Evolutionary conservation across 371 early-diverging fungal genomes (phyloP).

Genomic region (Syncephalis fuscata): DNA sequence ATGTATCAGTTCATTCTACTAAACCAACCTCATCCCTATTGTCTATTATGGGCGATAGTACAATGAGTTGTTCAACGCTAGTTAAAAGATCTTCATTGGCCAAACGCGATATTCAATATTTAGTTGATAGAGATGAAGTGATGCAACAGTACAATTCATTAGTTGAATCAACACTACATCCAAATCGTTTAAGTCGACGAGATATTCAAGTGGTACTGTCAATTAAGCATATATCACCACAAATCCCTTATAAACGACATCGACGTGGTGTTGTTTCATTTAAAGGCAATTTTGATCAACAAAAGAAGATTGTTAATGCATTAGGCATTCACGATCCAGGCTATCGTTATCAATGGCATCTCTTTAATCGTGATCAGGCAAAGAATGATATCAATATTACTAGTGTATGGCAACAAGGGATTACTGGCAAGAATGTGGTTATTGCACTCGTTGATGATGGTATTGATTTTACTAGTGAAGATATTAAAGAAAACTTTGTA

Average conservation of each 20-base stretch:
- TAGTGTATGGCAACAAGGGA: slow-evolving; percentile 76
- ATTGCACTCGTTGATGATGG: slow-evolving; percentile 94
- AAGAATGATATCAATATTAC: slow-evolving; percentile 88
- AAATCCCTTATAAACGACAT: background rate
- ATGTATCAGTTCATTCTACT: background rate
- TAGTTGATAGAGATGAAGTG: too few relatives aligned
- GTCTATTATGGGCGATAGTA: too few relatives aligned
- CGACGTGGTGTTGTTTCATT: background rate
- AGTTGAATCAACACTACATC: too few relatives aligned
- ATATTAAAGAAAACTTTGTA: slow-evolving; percentile 80
- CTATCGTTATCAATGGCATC: slow-evolving; percentile 54
- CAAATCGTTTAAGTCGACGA: too few relatives aligned
- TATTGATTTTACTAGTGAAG: slow-evolving; percentile 65
- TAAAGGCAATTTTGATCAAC: background rate
- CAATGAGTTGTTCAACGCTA: too few relatives aligned
- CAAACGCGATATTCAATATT: too few relatives aligned
- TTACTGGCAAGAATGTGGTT: slow-evolving; percentile 70
- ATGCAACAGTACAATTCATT: too few relatives aligned
- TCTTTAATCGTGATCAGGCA: slow-evolving; percentile 28
- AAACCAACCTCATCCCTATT: background rate
- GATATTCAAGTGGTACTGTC: background rate
- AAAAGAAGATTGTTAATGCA: background rate
- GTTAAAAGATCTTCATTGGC: too few relatives aligned
- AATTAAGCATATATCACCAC: background rate
- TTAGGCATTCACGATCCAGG: slow-evolving; percentile 46